phyloP scores from a whole-genome alignment of 1,284 basidiomycete species.

The Moniliophthora roreri region DNA sequence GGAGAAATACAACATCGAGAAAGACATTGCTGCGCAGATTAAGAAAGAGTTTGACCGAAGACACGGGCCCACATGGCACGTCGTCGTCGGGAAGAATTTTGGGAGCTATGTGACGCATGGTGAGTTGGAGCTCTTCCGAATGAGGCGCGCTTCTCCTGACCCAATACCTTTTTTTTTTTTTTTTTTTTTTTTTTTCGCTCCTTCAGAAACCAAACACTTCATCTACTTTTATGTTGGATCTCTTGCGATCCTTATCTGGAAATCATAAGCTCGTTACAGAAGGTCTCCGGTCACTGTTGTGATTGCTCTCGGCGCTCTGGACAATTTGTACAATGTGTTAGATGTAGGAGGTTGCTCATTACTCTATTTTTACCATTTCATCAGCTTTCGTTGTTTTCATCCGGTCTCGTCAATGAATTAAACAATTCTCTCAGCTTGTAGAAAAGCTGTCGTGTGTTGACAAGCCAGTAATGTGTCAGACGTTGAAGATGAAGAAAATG shows the following conservation, averaged over 20 bases:
- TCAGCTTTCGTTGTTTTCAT: neutral
- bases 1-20: conserved; percentile 92
- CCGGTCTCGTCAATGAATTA: neutral
- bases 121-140: conserved; percentile 40
- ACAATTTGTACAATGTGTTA: no score
- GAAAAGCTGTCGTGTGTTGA: no score
- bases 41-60: conserved; percentile 96
- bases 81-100: conserved; percentile 97
- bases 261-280: conserved; percentile 55
- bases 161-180: conserved; percentile 9
- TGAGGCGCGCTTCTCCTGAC: conserved; percentile 17
- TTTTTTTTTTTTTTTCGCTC: conserved; percentile 13
- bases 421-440: neutral
- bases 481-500: no score
- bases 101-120: conserved; percentile 97
- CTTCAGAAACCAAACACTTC: conserved; percentile 91
- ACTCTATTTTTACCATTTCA: no score
- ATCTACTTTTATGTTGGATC: conserved; percentile 95
- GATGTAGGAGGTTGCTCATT: no score
- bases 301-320: no score
- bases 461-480: no score
- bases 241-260: conserved; percentile 93
- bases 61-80: conserved; percentile 95
- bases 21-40: conserved; percentile 96
- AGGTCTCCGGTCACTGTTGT: no score